Conservation (phyloP, 78 protist genomes). For the Polysphondylium violaceum region DNA sequence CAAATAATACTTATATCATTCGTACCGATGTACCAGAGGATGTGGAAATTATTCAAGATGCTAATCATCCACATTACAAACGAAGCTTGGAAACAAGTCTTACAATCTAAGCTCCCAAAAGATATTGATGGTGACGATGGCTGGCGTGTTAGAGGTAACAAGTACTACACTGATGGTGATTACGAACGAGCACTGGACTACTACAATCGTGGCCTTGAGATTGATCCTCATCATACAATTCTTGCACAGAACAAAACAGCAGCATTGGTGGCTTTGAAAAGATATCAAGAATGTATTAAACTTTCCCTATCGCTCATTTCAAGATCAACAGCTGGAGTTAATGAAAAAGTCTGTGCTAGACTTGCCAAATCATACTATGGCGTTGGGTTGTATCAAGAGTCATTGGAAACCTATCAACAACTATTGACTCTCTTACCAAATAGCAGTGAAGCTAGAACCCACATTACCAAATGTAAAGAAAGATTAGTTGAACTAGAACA, state of each 20-base stretch:
- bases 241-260: constrained; percentile 4
- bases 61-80: constrained; percentile 5
- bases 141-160: constrained; percentile 28
- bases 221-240: constrained; percentile 15
- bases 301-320: not conserved
- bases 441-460: not conserved
- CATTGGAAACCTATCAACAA: not conserved
- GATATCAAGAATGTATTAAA: not conserved
- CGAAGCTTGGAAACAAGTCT: not conserved
- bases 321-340: not conserved
- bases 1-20: not conserved
- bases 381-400: constrained; percentile 16
- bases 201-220: not conserved
- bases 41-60: not conserved
- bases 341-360: constrained; percentile 2
- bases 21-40: constrained; percentile 10
- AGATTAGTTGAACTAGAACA: not conserved
- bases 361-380: constrained; percentile 9
- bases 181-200: not conserved
- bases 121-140: constrained; percentile 12
- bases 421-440: not conserved
- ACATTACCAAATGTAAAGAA: not conserved
- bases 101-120: not conserved
- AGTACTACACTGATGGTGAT: not conserved
- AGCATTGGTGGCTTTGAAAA: not conserved